Conservation (phyloP, 169 alveolate species). For the Cryptosporidium ubiquitum region DNA sequence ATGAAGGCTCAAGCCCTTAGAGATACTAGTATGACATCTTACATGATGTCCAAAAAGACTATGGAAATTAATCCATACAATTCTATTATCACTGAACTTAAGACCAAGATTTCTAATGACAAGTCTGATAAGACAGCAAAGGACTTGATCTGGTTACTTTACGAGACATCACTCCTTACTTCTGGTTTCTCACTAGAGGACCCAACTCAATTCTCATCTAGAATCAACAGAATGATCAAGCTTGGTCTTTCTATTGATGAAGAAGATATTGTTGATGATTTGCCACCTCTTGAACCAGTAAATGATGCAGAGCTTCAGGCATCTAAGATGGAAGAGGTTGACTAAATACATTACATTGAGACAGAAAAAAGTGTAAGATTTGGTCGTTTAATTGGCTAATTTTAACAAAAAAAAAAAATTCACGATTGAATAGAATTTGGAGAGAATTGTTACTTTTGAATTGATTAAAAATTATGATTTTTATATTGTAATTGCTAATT, state of each 20-base stretch:
- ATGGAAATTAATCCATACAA: slow-evolving; percentile 99
- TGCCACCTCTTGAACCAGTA: slow-evolving; percentile 91
- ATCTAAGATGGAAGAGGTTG: slow-evolving; percentile 97
- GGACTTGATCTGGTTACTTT: slow-evolving; percentile 98
- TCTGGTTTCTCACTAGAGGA: slow-evolving; percentile 99
- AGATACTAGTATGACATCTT: slow-evolving; percentile 95
- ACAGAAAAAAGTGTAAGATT: not conserved
- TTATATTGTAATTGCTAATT: not conserved
- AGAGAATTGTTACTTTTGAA: not conserved
- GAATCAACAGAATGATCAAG: slow-evolving; percentile 99
- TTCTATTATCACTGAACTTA: slow-evolving; percentile 96
- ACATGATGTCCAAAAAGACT: slow-evolving; percentile 97
- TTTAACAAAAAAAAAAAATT: not conserved
- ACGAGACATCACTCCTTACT: slow-evolving; percentile 97
- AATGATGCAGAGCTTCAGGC: slow-evolving; percentile 87
- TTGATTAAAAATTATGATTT: too few species aligned
- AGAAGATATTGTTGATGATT: slow-evolving; percentile 90
- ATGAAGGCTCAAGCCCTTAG: slow-evolving; percentile 99
- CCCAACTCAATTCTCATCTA: slow-evolving; percentile 97
- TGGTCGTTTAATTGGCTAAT: not conserved
- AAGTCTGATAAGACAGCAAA: slow-evolving; percentile 98
- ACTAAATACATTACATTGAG: slow-evolving; percentile 80
- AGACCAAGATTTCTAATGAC: slow-evolving; percentile 95
- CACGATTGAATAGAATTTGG: not conserved
- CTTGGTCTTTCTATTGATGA: slow-evolving; percentile 98